Evolutionary conservation across 805 yeast species (phyloP).

Genomic region (Saccharomyces paradoxus): DNA sequence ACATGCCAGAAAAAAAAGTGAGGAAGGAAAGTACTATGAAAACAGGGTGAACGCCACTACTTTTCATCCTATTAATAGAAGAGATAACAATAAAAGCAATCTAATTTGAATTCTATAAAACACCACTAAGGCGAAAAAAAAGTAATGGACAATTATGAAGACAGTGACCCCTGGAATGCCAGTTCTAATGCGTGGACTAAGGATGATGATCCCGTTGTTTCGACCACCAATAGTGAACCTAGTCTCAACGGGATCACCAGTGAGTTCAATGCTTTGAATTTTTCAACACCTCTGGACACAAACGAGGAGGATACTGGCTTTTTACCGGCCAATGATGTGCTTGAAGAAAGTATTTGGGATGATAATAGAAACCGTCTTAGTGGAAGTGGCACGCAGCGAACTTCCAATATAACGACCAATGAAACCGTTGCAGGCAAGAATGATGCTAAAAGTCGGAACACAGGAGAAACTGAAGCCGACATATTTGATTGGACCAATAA

Average conservation of each 20-base stretch:
- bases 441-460: slow-evolving; percentile 1
- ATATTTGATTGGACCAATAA: slow-evolving; percentile 22
- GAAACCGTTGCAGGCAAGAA: not conserved
- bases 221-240: not conserved
- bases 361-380: slow-evolving; percentile 4
- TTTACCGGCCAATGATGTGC: not conserved
- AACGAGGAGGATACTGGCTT: not conserved
- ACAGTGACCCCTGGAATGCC: slow-evolving; percentile 9
- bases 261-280: not conserved
- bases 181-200: not conserved
- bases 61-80: not conserved
- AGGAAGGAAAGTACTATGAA: not conserved
- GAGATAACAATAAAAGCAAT: not conserved
- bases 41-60: not conserved
- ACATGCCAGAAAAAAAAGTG: not conserved
- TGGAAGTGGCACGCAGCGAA: not conserved
- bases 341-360: slow-evolving; percentile 2
- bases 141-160: slow-evolving; percentile 7
- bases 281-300: not conserved
- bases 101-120: not conserved
- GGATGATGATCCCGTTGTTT: not conserved
- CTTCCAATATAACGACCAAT: not conserved
- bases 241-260: not conserved
- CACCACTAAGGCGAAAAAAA: not conserved
- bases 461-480: slow-evolving; percentile 9